Base-by-base conservation (phyloP, 768 basidiomycete species). In the Hysterangium stoloniferum region DNA sequence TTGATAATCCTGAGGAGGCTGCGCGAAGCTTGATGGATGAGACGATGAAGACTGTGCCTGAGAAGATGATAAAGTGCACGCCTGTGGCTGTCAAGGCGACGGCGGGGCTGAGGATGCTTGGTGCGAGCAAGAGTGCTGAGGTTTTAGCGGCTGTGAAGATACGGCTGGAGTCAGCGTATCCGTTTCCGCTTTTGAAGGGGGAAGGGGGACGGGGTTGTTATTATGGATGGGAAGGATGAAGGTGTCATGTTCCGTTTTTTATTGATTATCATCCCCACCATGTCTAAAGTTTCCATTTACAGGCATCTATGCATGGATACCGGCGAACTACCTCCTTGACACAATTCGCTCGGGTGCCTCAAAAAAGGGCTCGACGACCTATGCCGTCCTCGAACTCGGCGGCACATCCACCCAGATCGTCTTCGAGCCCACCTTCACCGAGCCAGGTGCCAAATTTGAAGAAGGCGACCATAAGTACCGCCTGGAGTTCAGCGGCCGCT, bases 391-490 rank as follows among this genome's bases (percentile, higher is more conserved):
- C 44, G 96, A 98, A 62, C 79, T 99, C 43, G 96, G 96, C 4
- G 96, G 96, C 2, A 96, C 88, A 27, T 94, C 92, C 53, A 97
- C 94, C 20, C 96, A 97, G 69, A 97, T 98, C 64, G 93, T 96
- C 52, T 97, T 98, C 59, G 84, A 94, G 67, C 96, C 95, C 1
- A 70, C 66, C 45, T 81, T 81, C 65, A 60, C 63, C 19, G 74
- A 74, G 25, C 66, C 67, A 24, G 29, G 34, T 34, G 56, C 57
- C 22, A 60, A 55, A 42, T 68, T 86, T 53, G 78, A 74, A 54
- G 84, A 86, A 4, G 95, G 93, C 38, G 94, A 96, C 48, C 95
- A 97, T 71, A 89, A 87, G 68, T 96, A 92, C 66, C 80, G 80
- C 42, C 73, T 98, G 42, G 69, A 64, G 31, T 93, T 94, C 60